Conservation (phyloP, 2,329 filamentous ascomycete genomes). For the Diatrype stigma region DNA sequence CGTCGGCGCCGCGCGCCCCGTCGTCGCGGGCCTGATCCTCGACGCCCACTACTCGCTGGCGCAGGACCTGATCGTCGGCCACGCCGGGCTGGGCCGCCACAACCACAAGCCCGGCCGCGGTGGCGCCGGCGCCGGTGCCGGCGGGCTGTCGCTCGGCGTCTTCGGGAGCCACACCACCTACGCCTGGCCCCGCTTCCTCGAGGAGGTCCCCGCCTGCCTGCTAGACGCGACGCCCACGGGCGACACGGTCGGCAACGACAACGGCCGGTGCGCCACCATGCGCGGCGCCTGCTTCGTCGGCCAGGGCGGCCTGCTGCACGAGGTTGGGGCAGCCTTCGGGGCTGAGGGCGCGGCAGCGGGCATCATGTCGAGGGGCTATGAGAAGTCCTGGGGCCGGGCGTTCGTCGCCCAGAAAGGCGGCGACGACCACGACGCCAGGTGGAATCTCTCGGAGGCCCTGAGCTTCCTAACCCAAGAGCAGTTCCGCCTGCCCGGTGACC, state of each 20-base stretch:
- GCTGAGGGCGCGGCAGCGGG: slow-evolving; percentile 61
- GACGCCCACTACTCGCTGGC: slow-evolving; percentile 64
- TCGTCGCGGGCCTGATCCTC: slow-evolving; percentile 67
- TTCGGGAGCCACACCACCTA: slow-evolving; percentile 69
- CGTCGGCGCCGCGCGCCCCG: slow-evolving; percentile 41
- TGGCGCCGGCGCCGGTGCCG: slow-evolving; percentile 47
- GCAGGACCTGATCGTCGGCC: slow-evolving; percentile 56
- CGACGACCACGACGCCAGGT: slow-evolving; percentile 55
- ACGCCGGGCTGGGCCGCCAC: slow-evolving; percentile 56
- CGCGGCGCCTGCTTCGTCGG: slow-evolving; percentile 46
- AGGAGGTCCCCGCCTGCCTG: slow-evolving; percentile 56
- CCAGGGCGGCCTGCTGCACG: slow-evolving; percentile 68
- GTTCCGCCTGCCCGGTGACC: slow-evolving; percentile 62
- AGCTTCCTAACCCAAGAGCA: slow-evolving; percentile 63
- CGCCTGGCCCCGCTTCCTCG: slow-evolving; percentile 65
- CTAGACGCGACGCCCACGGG: slow-evolving; percentile 33
- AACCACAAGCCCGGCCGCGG: too few species aligned
- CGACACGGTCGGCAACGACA: slow-evolving; percentile 36
- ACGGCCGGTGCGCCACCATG: slow-evolving; percentile 37
- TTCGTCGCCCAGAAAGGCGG: slow-evolving; percentile 38
- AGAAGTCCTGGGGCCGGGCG: slow-evolving; percentile 37
- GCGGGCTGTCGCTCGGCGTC: slow-evolving; percentile 61
- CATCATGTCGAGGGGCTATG: slow-evolving; percentile 52
- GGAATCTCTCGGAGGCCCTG: slow-evolving; percentile 65
- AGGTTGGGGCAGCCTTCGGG: slow-evolving; percentile 67